Evolutionary conservation across 768 basidiomycete species (phyloP).

Genomic region (Lentinula raphanica): DNA sequence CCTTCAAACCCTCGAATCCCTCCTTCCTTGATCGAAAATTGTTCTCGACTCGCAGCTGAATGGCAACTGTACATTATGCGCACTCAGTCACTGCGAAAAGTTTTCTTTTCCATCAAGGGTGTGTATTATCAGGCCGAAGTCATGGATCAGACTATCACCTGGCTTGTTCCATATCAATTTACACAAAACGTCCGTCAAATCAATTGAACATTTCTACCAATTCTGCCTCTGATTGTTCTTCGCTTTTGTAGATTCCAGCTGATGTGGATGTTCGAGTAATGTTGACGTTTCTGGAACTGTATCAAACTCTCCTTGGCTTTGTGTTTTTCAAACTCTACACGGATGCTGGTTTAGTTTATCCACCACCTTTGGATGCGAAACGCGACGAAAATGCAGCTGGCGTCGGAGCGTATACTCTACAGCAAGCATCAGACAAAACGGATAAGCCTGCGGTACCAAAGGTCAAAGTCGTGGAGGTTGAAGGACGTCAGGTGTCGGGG

Average conservation of each 20-base stretch:
- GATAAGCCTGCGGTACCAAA: conserved; percentile 23
- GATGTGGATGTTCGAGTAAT: conserved; percentile 98
- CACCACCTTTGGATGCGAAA: conserved; percentile 80
- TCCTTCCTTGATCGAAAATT: conserved; percentile 82
- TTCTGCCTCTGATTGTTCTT: conserved; percentile 2
- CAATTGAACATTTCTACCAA: not conserved
- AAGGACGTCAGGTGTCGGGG: conserved; percentile 40
- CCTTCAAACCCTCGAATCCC: conserved; percentile 84
- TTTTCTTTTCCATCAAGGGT: conserved; percentile 96
- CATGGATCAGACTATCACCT: conserved; percentile 87
- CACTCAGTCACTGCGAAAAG: conserved; percentile 75
- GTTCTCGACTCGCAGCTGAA: conserved; percentile 83
- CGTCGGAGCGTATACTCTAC: conserved; percentile 80
- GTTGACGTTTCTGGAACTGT: conserved; percentile 95
- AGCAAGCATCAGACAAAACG: conserved; percentile 41
- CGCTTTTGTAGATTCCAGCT: conserved; percentile 72
- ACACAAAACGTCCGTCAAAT: conserved; percentile 72
- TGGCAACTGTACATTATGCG: conserved; percentile 98
- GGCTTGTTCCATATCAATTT: conserved; percentile 97
- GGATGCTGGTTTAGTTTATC: conserved; percentile 89
- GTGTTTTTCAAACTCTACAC: conserved; percentile 97
- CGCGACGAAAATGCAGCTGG: conserved; percentile 86
- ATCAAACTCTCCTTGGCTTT: conserved; percentile 94
- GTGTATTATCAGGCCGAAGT: conserved; percentile 97
- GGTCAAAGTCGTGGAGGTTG: conserved; percentile 37